phyloP scores from a whole-genome alignment of 2,329 filamentous ascomycete genomes.

The Claviceps citrina region DNA sequence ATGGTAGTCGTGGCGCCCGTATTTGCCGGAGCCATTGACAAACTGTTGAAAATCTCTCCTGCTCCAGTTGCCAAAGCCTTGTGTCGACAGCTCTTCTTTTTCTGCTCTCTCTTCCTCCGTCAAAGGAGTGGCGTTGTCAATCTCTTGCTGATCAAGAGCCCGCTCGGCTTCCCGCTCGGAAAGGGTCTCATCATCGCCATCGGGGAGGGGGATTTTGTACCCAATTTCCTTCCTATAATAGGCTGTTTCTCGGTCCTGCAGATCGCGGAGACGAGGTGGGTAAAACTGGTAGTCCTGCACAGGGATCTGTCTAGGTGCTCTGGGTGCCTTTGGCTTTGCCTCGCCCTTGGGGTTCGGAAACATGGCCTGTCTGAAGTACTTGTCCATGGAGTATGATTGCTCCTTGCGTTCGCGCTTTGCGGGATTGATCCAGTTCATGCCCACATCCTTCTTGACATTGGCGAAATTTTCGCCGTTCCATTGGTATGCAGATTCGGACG shows the following conservation, averaged over 20 bases:
- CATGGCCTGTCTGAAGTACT: conserved; percentile 89
- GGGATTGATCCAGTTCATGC: conserved; percentile 93
- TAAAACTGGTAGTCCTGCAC: conserved; percentile 98
- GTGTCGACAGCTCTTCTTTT: conserved; percentile 64
- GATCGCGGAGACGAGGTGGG: conserved; percentile 62
- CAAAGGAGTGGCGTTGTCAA: conserved; percentile 76
- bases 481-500: conserved; percentile 91
- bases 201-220: conserved; percentile 80
- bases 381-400: conserved; percentile 95
- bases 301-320: conserved; percentile 78
- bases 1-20: conserved; percentile 72
- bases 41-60: conserved; percentile 97
- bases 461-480: conserved; percentile 98
- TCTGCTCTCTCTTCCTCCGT: conserved; percentile 81
- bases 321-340: conserved; percentile 85
- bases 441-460: conserved; percentile 79
- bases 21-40: conserved; percentile 85
- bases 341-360: conserved; percentile 69
- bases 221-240: conserved; percentile 92
- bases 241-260: conserved; percentile 93
- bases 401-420: conserved; percentile 97
- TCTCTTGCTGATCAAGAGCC: conserved; percentile 75
- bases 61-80: conserved; percentile 92
- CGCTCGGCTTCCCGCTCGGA: conserved; percentile 78
- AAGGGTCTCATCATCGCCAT: conserved; percentile 76